phyloP scores from a whole-genome alignment of 805 yeast species.

The Soucietia sequanensis region DNA sequence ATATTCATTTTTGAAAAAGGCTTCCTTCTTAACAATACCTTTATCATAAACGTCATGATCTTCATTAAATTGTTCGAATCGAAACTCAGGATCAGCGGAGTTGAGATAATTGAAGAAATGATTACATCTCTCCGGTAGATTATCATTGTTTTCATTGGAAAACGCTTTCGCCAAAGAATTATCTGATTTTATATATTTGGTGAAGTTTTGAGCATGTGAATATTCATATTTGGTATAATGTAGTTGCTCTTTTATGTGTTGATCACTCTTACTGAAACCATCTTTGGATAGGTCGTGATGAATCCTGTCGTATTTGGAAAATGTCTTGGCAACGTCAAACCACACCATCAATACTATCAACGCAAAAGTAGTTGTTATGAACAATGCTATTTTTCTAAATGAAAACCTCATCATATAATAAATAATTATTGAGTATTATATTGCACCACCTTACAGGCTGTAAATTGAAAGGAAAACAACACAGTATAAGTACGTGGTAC shows the following conservation, averaged over 20 bases:
- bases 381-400: not conserved
- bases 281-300: conserved; percentile 1
- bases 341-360: not conserved
- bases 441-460: too few species aligned
- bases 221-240: conserved; percentile 26
- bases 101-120: conserved; percentile 21
- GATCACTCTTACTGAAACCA: conserved; percentile 12
- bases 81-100: conserved; percentile 20
- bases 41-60: conserved; percentile 18
- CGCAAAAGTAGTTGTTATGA: not conserved
- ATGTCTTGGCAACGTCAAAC: not conserved
- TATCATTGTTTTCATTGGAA: conserved; percentile 7
- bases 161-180: not conserved
- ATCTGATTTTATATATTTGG: conserved; percentile 1
- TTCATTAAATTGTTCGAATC: conserved; percentile 9
- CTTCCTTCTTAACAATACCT: conserved; percentile 15
- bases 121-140: conserved; percentile 21
- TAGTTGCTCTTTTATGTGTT: conserved; percentile 10
- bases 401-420: conserved; percentile 3
- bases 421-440: too few species aligned
- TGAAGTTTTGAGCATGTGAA: conserved; percentile 17
- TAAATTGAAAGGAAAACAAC: too few species aligned
- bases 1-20: conserved; percentile 12
- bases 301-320: not conserved
- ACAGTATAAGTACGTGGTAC: too few species aligned